Percentiles rank a stretch among this genome's conserved stretches.
phyloP scores from a whole-genome alignment of 2,329 filamentous ascomycete genomes.

The Parastagonospora nodorum region DNA sequence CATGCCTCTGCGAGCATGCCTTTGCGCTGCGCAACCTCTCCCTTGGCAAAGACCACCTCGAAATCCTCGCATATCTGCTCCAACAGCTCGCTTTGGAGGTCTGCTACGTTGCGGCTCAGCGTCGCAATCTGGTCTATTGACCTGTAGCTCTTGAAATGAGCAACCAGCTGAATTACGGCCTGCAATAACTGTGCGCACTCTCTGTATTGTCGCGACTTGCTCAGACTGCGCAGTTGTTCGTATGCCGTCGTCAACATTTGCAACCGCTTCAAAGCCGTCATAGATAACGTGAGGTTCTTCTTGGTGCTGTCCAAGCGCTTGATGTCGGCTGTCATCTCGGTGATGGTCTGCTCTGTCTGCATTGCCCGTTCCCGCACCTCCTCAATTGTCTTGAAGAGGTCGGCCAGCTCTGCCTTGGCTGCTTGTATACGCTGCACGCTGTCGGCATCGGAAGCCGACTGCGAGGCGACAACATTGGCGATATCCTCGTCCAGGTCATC shows the following conservation, averaged over 20 bases:
- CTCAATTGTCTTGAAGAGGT: slow-evolving; percentile 93
- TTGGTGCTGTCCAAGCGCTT: slow-evolving; percentile 97
- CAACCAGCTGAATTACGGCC: slow-evolving; percentile 96
- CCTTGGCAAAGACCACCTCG: slow-evolving; percentile 90
- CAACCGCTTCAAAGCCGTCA: slow-evolving; percentile 95
- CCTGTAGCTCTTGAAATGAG: slow-evolving; percentile 96
- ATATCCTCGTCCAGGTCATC: slow-evolving; percentile 84
- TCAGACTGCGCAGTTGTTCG: slow-evolving; percentile 84
- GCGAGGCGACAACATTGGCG: slow-evolving; percentile 69
- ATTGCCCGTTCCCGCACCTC: slow-evolving; percentile 86
- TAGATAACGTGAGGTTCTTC: slow-evolving; percentile 92
- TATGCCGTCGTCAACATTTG: slow-evolving; percentile 99
- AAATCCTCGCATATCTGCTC: slow-evolving; percentile 99
- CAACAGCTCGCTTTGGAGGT: slow-evolving; percentile 87
- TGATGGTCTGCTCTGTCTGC: slow-evolving; percentile 93
- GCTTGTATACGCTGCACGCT: slow-evolving; percentile 90
- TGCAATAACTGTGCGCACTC: slow-evolving; percentile 93
- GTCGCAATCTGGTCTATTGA: slow-evolving; percentile 98
- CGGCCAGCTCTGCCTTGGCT: slow-evolving; percentile 85
- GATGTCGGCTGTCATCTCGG: slow-evolving; percentile 98
- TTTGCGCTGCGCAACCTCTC: slow-evolving; percentile 73
- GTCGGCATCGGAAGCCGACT: slow-evolving; percentile 83
- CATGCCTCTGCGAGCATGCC: slow-evolving; percentile 83
- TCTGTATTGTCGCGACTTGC: slow-evolving; percentile 85
- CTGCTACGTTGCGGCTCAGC: slow-evolving; percentile 87